A percentile compares a stretch with the other conserved stretches of the same genome.
Evolutionary conservation across 768 basidiomycete genomes (phyloP).

Genomic region (Amanita brunnescens): DNA sequence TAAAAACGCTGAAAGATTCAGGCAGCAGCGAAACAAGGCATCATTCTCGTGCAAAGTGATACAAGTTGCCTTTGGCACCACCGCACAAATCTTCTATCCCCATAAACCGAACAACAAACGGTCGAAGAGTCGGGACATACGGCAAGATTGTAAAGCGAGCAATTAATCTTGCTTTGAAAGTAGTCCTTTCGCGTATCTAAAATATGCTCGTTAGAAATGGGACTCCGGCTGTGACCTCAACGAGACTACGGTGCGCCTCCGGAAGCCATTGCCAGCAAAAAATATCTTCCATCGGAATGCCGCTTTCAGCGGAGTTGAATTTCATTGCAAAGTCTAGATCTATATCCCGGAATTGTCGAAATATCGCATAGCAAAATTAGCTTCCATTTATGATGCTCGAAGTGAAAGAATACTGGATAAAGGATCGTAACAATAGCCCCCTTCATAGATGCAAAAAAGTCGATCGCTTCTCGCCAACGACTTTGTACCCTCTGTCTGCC

Average conservation of each 20-base stretch:
- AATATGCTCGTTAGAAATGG: not conserved
- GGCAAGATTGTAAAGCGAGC: too few species aligned
- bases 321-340: not conserved
- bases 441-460: slow-evolving; percentile 23
- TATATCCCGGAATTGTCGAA: not conserved
- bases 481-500: slow-evolving; percentile 59
- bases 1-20: not conserved
- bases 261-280: not conserved
- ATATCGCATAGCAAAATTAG: not conserved
- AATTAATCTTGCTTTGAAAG: too few species aligned
- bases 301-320: not conserved
- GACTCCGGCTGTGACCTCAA: not conserved
- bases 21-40: not conserved
- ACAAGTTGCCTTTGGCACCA: too few species aligned
- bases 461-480: slow-evolving; percentile 32
- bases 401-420: not conserved
- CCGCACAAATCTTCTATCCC: too few species aligned
- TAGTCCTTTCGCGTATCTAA: too few species aligned
- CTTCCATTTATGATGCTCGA: not conserved
- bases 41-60: too few species aligned
- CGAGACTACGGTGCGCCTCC: not conserved
- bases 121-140: too few species aligned
- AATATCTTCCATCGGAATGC: not conserved
- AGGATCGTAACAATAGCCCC: not conserved
- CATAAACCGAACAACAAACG: too few species aligned